These are phyloP conservation scores for Sugiyamaella marilandica DNA, from an alignment of 805 yeast genomes.

Conservation along the genomic window DNA sequence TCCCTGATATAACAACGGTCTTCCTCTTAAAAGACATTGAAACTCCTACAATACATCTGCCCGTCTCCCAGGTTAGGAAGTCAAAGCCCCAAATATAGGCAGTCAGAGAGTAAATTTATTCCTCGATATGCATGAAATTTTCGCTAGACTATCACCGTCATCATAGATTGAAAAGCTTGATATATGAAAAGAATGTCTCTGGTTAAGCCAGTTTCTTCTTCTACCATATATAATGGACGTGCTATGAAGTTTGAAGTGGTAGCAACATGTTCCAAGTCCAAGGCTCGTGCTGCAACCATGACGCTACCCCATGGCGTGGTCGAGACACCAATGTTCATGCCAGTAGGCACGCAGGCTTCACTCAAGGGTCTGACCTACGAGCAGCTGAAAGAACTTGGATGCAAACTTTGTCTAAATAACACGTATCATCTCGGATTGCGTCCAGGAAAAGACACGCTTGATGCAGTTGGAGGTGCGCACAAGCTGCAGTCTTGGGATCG, in stretches of 20 bases:
- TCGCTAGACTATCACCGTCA: no score
- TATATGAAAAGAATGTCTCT: slow-evolving; percentile 5
- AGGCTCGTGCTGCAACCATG: slow-evolving; percentile 41
- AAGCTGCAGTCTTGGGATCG: slow-evolving; percentile 39
- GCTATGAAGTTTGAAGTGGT: slow-evolving; percentile 37
- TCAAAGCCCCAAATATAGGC: no score
- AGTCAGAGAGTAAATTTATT: no score
- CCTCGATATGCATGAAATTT: no score
- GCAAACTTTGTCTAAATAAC: slow-evolving; percentile 41
- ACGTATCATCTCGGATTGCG: slow-evolving; percentile 42
- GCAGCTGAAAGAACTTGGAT: slow-evolving; percentile 37
- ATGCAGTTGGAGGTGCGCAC: slow-evolving; percentile 42
- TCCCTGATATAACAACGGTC: slow-evolving; percentile 16
- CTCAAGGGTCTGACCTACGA: slow-evolving; percentile 42
- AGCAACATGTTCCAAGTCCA: slow-evolving; percentile 40
- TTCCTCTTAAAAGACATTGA: slow-evolving; percentile 22
- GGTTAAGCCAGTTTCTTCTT: slow-evolving; percentile 2
- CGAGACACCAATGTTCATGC: slow-evolving; percentile 45
- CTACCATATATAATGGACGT: slow-evolving; percentile 13
- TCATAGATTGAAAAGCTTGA: slow-evolving; percentile 17
- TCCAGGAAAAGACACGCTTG: slow-evolving; percentile 41
- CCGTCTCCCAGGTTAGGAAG: neutral
- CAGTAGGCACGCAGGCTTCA: slow-evolving; percentile 45
- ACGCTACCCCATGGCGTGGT: slow-evolving; percentile 41
- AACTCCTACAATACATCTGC: neutral